Base-by-base conservation (phyloP, 192 early-diverging fungal species). In the Dissophora globulifera region DNA sequence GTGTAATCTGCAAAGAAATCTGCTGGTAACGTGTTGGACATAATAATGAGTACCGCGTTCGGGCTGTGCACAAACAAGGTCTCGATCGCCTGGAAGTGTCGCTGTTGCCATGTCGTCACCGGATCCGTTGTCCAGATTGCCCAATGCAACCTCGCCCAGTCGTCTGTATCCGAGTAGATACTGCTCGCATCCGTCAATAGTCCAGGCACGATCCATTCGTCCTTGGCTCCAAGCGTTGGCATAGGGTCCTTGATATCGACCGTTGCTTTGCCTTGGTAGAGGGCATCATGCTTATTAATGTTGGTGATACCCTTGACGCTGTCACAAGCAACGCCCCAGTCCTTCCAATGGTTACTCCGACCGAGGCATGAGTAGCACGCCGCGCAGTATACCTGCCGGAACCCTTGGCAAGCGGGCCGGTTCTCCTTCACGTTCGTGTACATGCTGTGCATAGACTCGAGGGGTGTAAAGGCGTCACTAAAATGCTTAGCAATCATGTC, bases 401-500 rank as follows among this genome's bases (percentile, higher is more conserved):
- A 88, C 35, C 86, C 86, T n/a, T 80, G 54, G 48, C 86, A 88
- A 26, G 82, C 53, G 4, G 79, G 62, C 3, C 79, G 68, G 23
- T 64, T 56, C 46, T 81, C 79, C 2, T 59, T 32, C 12, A 88
- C 40, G 58, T 88, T 88, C 23, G 79, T 76, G 30, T 84, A 76
- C 83, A 88, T 88, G 13, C 82, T 80, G 35, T 83, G 69, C 86
- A 88, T 88, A 4, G 80, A 81, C 32, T 81, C 81, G 22, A 64
- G 59, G 29, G 63, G 63, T 4, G 50, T 52, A 49, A 78, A 85
- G 26, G 53, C 33, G 33, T 84, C 84, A 47, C 78, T 80, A 50
- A 88, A 88, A 57, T 84, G 86, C 42, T 88, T 88, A 12, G 82
- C 86, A 65, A 88, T 84, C 86, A 88, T 84, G 47, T 88, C 86